These are phyloP conservation scores for Phytophthora meadii DNA, from an alignment of 352 stramenopile genomes.

Conservation along the genomic window DNA sequence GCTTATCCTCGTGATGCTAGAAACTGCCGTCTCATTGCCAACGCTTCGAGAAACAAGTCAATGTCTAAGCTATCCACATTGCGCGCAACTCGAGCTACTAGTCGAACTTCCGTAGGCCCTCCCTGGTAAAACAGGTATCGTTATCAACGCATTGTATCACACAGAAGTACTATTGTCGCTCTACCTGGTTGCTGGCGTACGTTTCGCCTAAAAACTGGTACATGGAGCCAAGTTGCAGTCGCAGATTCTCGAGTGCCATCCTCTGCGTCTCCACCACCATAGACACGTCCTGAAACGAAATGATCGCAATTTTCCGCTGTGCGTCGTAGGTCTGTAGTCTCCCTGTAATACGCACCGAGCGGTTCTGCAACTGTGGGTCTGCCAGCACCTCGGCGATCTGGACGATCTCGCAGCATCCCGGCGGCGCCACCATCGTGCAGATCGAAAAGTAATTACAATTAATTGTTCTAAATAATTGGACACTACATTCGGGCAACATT, in stretches of 20 bases:
- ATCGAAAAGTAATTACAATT: slow-evolving; percentile 2
- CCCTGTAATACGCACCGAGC: slow-evolving; percentile 78
- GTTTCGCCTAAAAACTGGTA: slow-evolving; percentile 89
- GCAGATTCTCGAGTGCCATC: slow-evolving; percentile 56
- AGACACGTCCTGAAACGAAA: slow-evolving; percentile 72
- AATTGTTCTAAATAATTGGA: not conserved
- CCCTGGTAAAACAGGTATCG: slow-evolving; percentile 16
- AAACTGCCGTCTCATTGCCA: slow-evolving; percentile 81
- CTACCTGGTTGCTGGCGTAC: slow-evolving; percentile 42
- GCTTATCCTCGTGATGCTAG: slow-evolving; percentile 45
- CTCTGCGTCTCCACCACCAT: slow-evolving; percentile 75
- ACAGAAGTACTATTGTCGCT: not conserved
- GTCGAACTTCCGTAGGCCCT: slow-evolving; percentile 49
- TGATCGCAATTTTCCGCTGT: slow-evolving; percentile 40
- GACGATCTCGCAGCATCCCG: slow-evolving; percentile 67
- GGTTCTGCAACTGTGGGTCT: slow-evolving; percentile 68
- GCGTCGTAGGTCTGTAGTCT: slow-evolving; percentile 77
- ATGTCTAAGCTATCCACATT: slow-evolving; percentile 88
- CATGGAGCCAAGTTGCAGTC: slow-evolving; percentile 74
- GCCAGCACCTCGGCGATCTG: slow-evolving; percentile 83
- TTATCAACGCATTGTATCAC: not conserved
- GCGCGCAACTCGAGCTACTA: slow-evolving; percentile 72
- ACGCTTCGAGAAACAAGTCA: slow-evolving; percentile 74
- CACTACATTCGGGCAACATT: slow-evolving; percentile 18
- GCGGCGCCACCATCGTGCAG: slow-evolving; percentile 31